Base-by-base conservation (phyloP, 202 grass and related monocot species). In the Panicum virgatum region DNA sequence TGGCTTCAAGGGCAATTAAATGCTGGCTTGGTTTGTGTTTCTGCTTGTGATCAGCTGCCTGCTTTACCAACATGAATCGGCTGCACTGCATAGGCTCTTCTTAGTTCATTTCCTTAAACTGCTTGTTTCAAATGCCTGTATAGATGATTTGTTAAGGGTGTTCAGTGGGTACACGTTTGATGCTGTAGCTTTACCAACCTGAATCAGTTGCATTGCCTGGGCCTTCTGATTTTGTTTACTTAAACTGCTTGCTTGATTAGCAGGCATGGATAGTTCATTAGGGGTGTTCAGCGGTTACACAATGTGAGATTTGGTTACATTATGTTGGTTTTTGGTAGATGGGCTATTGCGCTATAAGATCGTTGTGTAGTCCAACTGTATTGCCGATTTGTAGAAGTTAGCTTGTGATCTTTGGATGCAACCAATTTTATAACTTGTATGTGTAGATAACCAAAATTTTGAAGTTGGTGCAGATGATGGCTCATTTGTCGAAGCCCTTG, bases 391-490 rank as follows among this genome's bases (percentile, higher is more conserved):
- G 2, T 57, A 62, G 3, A 18, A 81, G 40, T 19, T 30, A 13
- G 29, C 23, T 72, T 72, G 29, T 72, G 64, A 30, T 20, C 37
- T 76, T 58, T 73, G 36, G 46, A 83, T 65, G 60, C 43, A 30
- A 72, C 16, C 46, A 72, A 36, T 52, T 11, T 20, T 52, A 6
- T 2, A 11, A 38, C 18, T 2, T 30, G 48, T 20, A 5, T 32
- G 26, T 52, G 8, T 32, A 52, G 15, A 5, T 13, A 65, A 78
- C 50, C 50, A 7, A 53, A 51, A 18, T 16, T 46, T 23, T 78
- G 32, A 29, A 40, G 34, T 80, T 7, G 34, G 27, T 1, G 8
- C n/a, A 20, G 14, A 40, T 67, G 22, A 40, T 59, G 37, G 25
- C 5, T 39, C 8, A 71, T 50, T 50, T 12, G 3, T 34, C 19